phyloP scores from a whole-genome alignment of 192 early-diverging fungal genomes.

The Gonapodya sp. region DNA sequence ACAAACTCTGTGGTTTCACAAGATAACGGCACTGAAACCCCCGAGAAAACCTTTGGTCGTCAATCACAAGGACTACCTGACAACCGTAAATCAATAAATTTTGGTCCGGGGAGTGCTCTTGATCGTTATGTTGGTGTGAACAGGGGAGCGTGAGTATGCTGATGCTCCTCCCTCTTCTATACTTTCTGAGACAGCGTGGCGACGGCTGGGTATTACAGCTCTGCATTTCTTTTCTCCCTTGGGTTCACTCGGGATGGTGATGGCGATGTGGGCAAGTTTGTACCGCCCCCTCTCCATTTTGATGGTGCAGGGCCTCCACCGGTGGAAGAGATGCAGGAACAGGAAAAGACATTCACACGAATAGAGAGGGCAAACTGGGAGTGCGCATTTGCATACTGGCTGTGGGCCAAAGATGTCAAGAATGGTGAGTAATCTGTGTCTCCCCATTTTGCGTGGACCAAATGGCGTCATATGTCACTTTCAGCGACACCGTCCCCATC shows the following conservation, averaged over 20 bases:
- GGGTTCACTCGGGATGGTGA: neutral
- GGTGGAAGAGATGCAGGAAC: neutral
- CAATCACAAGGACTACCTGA: too few relatives aligned
- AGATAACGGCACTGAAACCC: too few relatives aligned
- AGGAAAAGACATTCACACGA: neutral
- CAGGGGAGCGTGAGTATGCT: neutral
- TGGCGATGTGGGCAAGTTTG: neutral
- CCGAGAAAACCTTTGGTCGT: too few relatives aligned
- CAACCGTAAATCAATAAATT: too few relatives aligned
- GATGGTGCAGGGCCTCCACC: neutral
- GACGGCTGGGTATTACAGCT: too few relatives aligned
- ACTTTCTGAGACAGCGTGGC: too few relatives aligned
- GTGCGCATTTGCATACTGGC: neutral
- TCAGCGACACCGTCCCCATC: too few relatives aligned
- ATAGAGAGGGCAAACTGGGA: neutral
- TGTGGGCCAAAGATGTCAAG: neutral
- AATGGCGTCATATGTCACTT: neutral
- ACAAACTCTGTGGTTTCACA: too few relatives aligned
- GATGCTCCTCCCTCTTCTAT: too few relatives aligned
- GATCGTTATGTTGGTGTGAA: neutral
- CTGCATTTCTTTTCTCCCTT: neutral
- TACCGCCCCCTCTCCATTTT: neutral
- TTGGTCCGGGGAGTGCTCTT: neutral
- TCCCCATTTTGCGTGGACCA: neutral
- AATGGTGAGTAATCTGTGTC: neutral